phyloP scores from a whole-genome alignment of 2,329 filamentous ascomycete genomes.

The Fusarium pseudoanthophilum region DNA sequence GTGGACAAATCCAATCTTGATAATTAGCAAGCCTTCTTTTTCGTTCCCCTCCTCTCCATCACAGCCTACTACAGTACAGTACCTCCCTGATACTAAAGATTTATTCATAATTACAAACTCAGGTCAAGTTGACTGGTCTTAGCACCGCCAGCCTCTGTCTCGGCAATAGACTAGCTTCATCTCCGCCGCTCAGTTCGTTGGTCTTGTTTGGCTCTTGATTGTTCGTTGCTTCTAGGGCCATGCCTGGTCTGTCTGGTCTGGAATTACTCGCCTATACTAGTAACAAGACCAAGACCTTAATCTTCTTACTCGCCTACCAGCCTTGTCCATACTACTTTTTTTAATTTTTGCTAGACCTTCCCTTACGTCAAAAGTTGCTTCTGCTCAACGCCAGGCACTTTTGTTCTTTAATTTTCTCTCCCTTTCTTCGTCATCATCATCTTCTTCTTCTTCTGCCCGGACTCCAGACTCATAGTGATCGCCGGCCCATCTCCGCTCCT shows the following conservation, averaged over 20 bases:
- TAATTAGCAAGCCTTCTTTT: conserved; percentile 1
- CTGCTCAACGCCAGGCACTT: conserved; percentile 6
- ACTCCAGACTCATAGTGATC: conserved; percentile 21
- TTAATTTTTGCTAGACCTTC: conserved; percentile 2
- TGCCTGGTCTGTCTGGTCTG: conserved; percentile 18
- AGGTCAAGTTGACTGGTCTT: conserved; percentile 23
- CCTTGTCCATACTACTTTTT: not conserved
- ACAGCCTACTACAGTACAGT: conserved; percentile 7
- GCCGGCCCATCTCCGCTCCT: conserved; percentile 30
- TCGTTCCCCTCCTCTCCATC: not conserved
- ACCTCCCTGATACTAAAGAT: not conserved
- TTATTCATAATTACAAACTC: not conserved
- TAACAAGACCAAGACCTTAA: not conserved
- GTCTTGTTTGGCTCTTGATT: conserved; percentile 23
- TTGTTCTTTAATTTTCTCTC: conserved; percentile 8
- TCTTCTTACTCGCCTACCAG: conserved; percentile 12
- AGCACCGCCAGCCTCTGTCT: conserved; percentile 27
- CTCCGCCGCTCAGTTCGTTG: conserved; percentile 22
- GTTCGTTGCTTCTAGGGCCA: conserved; percentile 30
- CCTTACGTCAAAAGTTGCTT: conserved; percentile 29
- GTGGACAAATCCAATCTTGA: not conserved
- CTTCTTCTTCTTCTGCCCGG: conserved; percentile 9
- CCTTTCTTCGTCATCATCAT: not conserved
- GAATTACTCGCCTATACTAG: conserved; percentile 17
- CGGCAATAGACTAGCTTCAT: conserved; percentile 41